Percentiles rank a stretch among this genome's conserved stretches.
phyloP scores from a whole-genome alignment of 73 alveolate genomes.

The Tetrahymena borealis region DNA sequence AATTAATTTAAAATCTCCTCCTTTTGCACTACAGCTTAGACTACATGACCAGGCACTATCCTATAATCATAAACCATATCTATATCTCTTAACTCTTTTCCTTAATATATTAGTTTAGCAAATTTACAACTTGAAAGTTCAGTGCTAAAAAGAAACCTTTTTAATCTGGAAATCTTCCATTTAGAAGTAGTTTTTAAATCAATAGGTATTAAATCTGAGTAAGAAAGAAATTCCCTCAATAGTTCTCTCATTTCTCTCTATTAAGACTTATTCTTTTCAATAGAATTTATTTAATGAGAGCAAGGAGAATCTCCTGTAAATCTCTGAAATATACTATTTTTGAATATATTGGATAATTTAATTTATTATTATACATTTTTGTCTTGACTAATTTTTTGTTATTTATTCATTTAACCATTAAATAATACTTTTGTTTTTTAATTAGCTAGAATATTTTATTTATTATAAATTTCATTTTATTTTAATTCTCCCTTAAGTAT shows the following conservation, averaged over 20 bases:
- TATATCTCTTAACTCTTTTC: background rate
- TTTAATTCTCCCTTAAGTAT: too few species aligned
- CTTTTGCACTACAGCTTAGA: background rate
- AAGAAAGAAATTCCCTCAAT: background rate
- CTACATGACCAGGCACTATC: background rate
- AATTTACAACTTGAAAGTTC: background rate
- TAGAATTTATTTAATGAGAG: background rate
- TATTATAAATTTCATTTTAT: too few species aligned
- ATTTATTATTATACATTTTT: background rate
- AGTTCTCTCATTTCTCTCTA: background rate
- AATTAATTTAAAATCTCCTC: background rate
- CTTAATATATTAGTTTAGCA: background rate
- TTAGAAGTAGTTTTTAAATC: background rate
- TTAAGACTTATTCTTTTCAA: background rate
- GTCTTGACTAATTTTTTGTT: too few species aligned
- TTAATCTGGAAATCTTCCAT: background rate
- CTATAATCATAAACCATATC: background rate
- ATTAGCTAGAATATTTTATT: too few species aligned
- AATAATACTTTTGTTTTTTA: too few species aligned
- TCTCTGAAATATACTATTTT: background rate
- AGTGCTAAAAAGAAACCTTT: background rate
- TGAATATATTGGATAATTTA: background rate
- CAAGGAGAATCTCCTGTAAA: background rate
- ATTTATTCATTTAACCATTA: too few species aligned
- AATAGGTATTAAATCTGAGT: background rate